Evolutionary conservation across 306 rosid species (phyloP), one percentile per base, ranked within the genome.

Genomic region (Canavalia gladiata): DNA sequence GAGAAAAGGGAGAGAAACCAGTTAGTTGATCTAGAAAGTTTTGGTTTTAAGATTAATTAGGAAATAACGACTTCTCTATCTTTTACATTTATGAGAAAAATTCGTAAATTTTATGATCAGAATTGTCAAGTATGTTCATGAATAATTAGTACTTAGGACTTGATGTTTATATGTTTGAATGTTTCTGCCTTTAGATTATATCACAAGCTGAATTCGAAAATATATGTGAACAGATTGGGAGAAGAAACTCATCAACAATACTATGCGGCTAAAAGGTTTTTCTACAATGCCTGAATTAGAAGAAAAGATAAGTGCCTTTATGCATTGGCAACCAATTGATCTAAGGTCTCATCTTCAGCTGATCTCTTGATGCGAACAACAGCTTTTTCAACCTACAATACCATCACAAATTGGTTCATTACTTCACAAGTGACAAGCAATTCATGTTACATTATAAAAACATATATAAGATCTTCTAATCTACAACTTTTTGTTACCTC

Each of bases 371-470:
- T 72, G 6, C 90, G 86, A 11, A 71, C 68, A 25, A 88, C 75
- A 5, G 93, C 89, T 11, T 85, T 91, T 39, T 41, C 81, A 81
- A 91, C 93, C 95, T 91, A 13, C 60, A 81, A 75, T 30, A 46
- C 8, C 68, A 86, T 49, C 8, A 64, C 46, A 63, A 82, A 13
- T 42, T 9, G 35, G 67, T 42, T 49, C 63, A 58, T 8, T 41
- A 54, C 4, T 47, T 72, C 12, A 75, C 37, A 42, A 25, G 46
- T 68, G n/a, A 57, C 7, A 11, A 30, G 2, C 58, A 42, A 41
- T 34, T 25, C 7, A 49, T 42, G 30, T 5, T 47, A 50, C 51
- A 9, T 55, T 8, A 82, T 7, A 33, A 10, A 1, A 45, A 55
- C 47, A 45, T 31, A 9, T 37, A 37, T 42, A n/a, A 7, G 43